Evolutionary conservation across 305 asterid species (phyloP), one percentile per base, ranked within the genome.

Genomic region (Euphrasia arctica): DNA sequence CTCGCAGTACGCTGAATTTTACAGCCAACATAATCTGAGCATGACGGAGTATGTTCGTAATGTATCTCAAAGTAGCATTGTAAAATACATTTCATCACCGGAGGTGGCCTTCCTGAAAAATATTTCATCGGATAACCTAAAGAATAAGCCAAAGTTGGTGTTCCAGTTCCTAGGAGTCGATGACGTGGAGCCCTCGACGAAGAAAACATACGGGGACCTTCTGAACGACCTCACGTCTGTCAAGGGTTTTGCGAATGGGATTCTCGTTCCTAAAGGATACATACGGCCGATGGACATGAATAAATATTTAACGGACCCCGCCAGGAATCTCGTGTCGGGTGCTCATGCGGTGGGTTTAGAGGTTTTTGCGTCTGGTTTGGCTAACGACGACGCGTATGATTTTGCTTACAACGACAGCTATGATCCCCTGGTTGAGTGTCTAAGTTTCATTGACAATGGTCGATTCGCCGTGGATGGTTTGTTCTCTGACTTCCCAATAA

Each of bases 381-480:
- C 79, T 36, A 85, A 76, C 72, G 98, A 92, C 58, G 76, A 92
- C 58, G 75, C 2, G 3, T 2, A 8, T 42, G 0, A 56, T 59
- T 28, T 77, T 28, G 80, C 96, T 4, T 89, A 77, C 67, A 69
- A 92, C 68, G 84, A 77, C 79, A 80, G 85, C 78, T 89, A 67
- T 45, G 98, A 92, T 72, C 96, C 98, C 25, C 77, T 85, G 50
- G 43, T 86, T 10, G 97, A 89, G 83, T 84, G 80, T 67, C 82
- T 92, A 47, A 66, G 78, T 68, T 85, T 64, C 58, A 54, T 87
- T 22, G 98, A 89, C 74, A 87, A 89, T 18, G 89, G 88, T 11
- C 58, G 72, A 42, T 89, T 82, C 73, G 81, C 96, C 55, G 95
- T 89, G 72, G 98, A 92, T 68, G 98, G 98, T 10, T 74, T 92